Evolutionary conservation across 805 yeast genomes (phyloP).

Genomic region (Zygotorulaspora sp.): DNA sequence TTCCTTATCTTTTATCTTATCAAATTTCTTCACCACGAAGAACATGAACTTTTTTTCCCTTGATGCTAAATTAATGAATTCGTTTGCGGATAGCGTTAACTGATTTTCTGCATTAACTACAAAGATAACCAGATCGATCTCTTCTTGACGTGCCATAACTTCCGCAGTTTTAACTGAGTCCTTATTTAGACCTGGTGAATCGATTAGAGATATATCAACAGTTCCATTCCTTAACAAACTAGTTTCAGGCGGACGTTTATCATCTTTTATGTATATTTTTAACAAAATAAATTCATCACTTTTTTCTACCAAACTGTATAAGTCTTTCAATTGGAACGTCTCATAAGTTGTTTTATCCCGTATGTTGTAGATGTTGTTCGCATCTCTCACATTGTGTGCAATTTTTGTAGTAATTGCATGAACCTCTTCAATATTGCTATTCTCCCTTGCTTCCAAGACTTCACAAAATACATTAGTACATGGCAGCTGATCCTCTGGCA

Average conservation of each 20-base stretch:
- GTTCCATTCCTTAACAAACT: constrained; percentile 83
- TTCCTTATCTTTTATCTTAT: constrained; percentile 73
- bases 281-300: constrained; percentile 68
- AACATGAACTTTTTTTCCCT: constrained; percentile 88
- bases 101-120: constrained; percentile 96
- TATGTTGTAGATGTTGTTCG: constrained; percentile 32
- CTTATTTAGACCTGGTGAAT: constrained; percentile 94
- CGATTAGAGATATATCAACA: constrained; percentile 86
- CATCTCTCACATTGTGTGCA: constrained; percentile 26
- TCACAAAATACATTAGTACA: constrained; percentile 96
- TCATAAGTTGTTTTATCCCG: constrained; percentile 64
- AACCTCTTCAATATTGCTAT: constrained; percentile 76
- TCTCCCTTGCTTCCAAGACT: constrained; percentile 77
- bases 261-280: constrained; percentile 77
- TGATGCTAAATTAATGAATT: constrained; percentile 85
- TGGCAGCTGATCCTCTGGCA: constrained; percentile 98
- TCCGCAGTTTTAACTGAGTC: constrained; percentile 93
- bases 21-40: constrained; percentile 91
- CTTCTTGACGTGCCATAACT: constrained; percentile 93
- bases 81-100: constrained; percentile 89
- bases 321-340: constrained; percentile 46
- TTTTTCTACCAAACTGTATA: constrained; percentile 68
- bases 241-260: constrained; percentile 50
- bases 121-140: constrained; percentile 91
- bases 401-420: constrained; percentile 74